Base-by-base conservation (phyloP, 2,329 filamentous ascomycete genomes). In the Biscogniauxia mediterranea region DNA sequence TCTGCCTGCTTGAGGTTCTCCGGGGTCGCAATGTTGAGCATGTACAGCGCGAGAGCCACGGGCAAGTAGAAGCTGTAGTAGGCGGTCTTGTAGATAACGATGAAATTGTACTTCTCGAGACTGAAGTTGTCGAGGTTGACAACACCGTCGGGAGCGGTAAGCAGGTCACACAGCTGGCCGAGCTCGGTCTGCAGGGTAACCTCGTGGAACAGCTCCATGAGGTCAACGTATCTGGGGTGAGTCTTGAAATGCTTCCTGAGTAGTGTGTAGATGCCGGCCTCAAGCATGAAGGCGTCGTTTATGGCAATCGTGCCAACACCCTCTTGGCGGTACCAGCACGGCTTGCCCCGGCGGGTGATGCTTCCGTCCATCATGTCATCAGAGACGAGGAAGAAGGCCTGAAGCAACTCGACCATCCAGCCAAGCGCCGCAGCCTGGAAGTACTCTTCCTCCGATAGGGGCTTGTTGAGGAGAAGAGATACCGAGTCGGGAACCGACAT, bases 21-120 rank as follows among this genome's bases (percentile, higher is more conserved):
- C 26, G 89, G 86, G 8, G 92, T 95, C 21, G 94, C 95, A 63
- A 93, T 83, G 73, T 92, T 89, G 68, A 93, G 86, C 79, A 93
- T 90, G 82, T 94, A 83, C 70, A 99, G 84, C 5, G 95, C 92
- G 52, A 99, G 86, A 9, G 93, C 94, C 59, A 99, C 93, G 61
- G 95, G 95, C 15, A 99, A 89, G 81, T 98, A 98, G 85, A 99
- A 99, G 74, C 91, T 96, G 84, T 99, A 99, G 83, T 96, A 99
- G 56, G 95, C 93, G 23, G 95, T 99, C 88, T 99, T 99, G 88
- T 96, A 98, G 79, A 96, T 91, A 80, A 99, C 95, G 74, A 99
- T 99, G 84, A 98, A 99, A 71, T 84, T 88, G 83, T 97, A 97
- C 84, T 97, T 99, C 64, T 93, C 85, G 78, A 97, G 84, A 77